Evolutionary conservation across 2,329 filamentous ascomycete genomes (phyloP), one percentile per base, ranked within the genome.

Genomic region (Colletotrichum navitas): DNA sequence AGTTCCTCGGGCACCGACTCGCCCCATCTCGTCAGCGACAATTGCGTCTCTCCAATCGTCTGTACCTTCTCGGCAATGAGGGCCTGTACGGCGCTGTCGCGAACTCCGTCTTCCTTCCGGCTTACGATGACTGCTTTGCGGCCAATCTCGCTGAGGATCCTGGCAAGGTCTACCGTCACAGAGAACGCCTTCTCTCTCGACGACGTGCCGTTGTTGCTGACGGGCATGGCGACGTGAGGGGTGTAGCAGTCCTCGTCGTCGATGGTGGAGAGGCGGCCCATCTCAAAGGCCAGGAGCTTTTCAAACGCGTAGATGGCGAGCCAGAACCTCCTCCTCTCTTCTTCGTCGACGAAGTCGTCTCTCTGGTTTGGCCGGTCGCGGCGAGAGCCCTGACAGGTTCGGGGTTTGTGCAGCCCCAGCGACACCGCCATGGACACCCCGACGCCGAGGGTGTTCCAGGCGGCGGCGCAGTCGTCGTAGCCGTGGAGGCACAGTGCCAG

Each of bases 401-500:
- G 64, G 14, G 68, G 59, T 24, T 63, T 71, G 34, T 78, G 76
- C 16, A 78, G 68, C 14, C 77, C 76, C 16, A 78, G 72, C 2
- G 75, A 77, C 24, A 74, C 76, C 7, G 77, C 76, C 36, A 75
- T 75, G 18, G 75, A 68, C 14, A 78, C 73, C 0, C 75, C 75
- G 8, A 76, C 73, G 6, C 74, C 75, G n/a, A 74, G 54, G 3
- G 74, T 64, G 12, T 78, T 76, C 75, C 75, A 78, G 0, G 74
- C 71, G 54, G 74, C 75, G 2, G 75, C 76, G 39, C 76, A 76
- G 18, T 75, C 74, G 14, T 66, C 66, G 21, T 74, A 72, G 8
- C 72, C 72, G 29, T 75, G 62, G 10, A 77, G 66, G 3, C 71
- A 72, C 0, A 77, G 34, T 1, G 72, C 59, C 12, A 77, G 39